phyloP scores from a whole-genome alignment of 2,329 filamentous ascomycete genomes.

The Colletotrichum gigasporum region DNA sequence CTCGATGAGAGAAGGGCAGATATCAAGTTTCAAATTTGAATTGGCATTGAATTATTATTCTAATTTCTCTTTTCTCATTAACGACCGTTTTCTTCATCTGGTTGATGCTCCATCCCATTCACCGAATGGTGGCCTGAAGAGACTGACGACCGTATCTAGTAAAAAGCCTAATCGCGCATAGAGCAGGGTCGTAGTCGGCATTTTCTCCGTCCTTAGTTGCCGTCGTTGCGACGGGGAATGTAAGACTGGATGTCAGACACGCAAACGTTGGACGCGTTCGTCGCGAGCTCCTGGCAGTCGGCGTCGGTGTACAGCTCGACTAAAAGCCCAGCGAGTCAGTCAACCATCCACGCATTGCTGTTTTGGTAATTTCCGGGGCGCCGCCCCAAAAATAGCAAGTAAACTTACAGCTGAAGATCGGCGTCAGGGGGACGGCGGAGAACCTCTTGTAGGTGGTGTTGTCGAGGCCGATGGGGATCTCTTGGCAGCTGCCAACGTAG shows the following conservation, averaged over 20 bases:
- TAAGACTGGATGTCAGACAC: slow-evolving; percentile 15
- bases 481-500: not conserved
- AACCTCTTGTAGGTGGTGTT: slow-evolving; percentile 20
- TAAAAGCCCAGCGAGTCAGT: not conserved
- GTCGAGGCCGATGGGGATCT: not conserved
- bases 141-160: too few relatives aligned
- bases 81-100: too few relatives aligned
- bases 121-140: too few relatives aligned
- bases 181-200: too few relatives aligned
- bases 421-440: not conserved
- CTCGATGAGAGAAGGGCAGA: too few relatives aligned
- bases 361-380: too few relatives aligned
- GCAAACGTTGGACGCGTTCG: slow-evolving; percentile 17
- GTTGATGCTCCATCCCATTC: too few relatives aligned
- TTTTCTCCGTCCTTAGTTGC: too few relatives aligned
- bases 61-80: too few relatives aligned
- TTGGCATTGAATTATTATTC: too few relatives aligned
- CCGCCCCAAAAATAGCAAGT: not conserved
- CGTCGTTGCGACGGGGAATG: slow-evolving; percentile 13
- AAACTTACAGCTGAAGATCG: slow-evolving; percentile 7
- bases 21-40: too few relatives aligned
- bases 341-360: not conserved
- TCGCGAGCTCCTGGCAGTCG: slow-evolving; percentile 16
- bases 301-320: slow-evolving; percentile 21
- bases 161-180: too few relatives aligned